A percentile compares a stretch with the other conserved stretches of the same genome.
These are phyloP conservation scores for Leccinum pachyderme DNA, from an alignment of 1,284 basidiomycete genomes.

Conservation along the genomic window DNA sequence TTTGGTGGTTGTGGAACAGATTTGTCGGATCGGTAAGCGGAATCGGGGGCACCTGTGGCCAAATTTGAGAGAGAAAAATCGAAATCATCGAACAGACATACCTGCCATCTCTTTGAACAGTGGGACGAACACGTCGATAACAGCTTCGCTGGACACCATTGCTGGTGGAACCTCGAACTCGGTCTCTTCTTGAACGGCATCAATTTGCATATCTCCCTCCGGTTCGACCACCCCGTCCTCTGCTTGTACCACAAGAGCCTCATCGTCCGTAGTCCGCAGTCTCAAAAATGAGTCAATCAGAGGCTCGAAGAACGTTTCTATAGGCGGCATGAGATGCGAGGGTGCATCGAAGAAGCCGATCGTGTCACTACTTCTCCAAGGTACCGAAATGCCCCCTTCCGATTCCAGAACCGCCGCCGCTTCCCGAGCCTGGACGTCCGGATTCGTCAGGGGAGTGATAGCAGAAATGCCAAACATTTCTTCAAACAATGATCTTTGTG, in stretches of 20 bases:
- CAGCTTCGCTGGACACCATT: constrained; percentile 13
- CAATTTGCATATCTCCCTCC: constrained; percentile 48
- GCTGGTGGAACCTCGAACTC: constrained; percentile 9
- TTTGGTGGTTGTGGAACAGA: constrained; percentile 8
- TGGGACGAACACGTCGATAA: constrained; percentile 27
- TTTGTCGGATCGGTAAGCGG: constrained; percentile 20
- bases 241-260: constrained; percentile 23
- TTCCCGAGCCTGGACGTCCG: constrained; percentile 13
- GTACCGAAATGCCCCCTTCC: constrained; percentile 21
- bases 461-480: constrained; percentile 80
- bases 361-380: constrained; percentile 41
- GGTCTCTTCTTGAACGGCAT: constrained; percentile 28
- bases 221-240: constrained; percentile 31
- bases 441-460: constrained; percentile 39
- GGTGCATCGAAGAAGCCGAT: constrained; percentile 68
- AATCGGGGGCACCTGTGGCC: constrained; percentile 20
- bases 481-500: constrained; percentile 70
- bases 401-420: constrained; percentile 19
- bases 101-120: constrained; percentile 29
- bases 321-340: constrained; percentile 77
- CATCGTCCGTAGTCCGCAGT: constrained; percentile 32
- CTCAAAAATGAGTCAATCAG: constrained; percentile 69
- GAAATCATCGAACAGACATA: constrained; percentile 6
- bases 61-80: constrained; percentile 2
- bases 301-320: constrained; percentile 72